Evolutionary conservation across 441 rosid genomes (phyloP), one percentile per base, ranked within the genome.

Genomic region (Euphorbia corollata): DNA sequence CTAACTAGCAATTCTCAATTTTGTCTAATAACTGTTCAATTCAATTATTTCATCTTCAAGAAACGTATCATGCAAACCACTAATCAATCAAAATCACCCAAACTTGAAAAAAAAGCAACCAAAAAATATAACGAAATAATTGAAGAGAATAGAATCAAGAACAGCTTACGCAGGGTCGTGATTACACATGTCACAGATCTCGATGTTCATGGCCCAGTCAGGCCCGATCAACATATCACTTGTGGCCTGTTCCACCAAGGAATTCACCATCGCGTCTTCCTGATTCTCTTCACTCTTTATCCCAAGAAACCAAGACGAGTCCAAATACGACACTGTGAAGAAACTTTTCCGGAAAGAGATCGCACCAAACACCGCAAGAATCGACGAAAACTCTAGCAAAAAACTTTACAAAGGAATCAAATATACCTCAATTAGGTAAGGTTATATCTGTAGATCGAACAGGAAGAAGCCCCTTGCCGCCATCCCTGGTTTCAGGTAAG

Each of bases 131-230:
- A 53, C 47, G 54, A 70, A 6, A 64, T n/a, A 47, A 54, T 30
- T 63, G 6, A 65, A 55, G 30, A 20, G 59, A 68, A 48, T 12
- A 45, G 56, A 65, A 74, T 71, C 58, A 30, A 34, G 68, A 41
- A 65, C 22, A 36, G 66, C 80, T 32, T 86, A 94, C 99, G 86
- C 87, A 30, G 97, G 99, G 78, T 94, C 98, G 71, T 80, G 91
- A 77, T 89, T 94, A 80, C 93, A 91, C 83, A 89, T 80, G 64
- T 94, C 97, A 77, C 98, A 94, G 96, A 94, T 94, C 99, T 94
- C 99, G 73, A 94, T 89, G 78, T 94, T 94, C 96, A 87, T 89
- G 56, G 99, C 97, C 99, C 99, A 94, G 79, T 94, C 99, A 20
- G 99, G 98, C 11, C 99, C 99, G 86, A 91, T 90, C 82, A 94